Base-by-base conservation (phyloP, 1,284 basidiomycete species). In the Apiotrichum brassicae region DNA sequence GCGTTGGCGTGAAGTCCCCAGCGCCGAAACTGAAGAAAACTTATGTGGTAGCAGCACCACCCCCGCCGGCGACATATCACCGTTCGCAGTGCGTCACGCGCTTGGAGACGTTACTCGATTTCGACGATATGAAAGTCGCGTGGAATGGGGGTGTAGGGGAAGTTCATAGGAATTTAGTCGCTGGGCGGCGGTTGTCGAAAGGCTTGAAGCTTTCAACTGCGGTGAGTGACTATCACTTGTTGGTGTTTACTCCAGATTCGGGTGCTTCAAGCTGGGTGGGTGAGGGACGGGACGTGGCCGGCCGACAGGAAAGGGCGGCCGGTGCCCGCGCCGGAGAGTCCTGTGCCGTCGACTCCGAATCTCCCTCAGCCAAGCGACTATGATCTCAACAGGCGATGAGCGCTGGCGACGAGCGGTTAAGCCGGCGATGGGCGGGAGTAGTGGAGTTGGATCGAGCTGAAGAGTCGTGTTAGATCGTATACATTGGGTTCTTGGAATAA, bases 251-350 rank as follows among this genome's bases (percentile, higher is more conserved):
- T 30, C 7, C 37, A 71, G 71, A 68, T 73, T 52, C 67, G 68
- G 36, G 63, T 70, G 30, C 57, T 72, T 8, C 57, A 58, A 35
- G 62, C 66, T 4, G 61, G 65, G 9, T 74, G 72, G 72, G 59
- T 71, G 11, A 48, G 59, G 43, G 71, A 74, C 44, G 72, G 72
- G 14, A 66, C 68, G 4, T 74, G 72, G 72, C 70, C 73, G 2
- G 48, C 56, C 9, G 66, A 70, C 43, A 59, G 65, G 26, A 43
- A 13, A 54, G 53, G n/a, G 45, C 57, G 19, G 55, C 62, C 11
- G 22, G 44, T 45, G 44, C 60, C 14, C 23, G 20, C 66, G 11
- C 62, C 65, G 12, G 56, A 58, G 19, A 32, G 14, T 18, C 30
- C 41, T 9, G 28, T 11, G 6, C 11, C 28, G 9, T 9, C 2